Conservation (phyloP, 2,329 filamentous ascomycete genomes). For the Phaeosphaeria sp. region DNA sequence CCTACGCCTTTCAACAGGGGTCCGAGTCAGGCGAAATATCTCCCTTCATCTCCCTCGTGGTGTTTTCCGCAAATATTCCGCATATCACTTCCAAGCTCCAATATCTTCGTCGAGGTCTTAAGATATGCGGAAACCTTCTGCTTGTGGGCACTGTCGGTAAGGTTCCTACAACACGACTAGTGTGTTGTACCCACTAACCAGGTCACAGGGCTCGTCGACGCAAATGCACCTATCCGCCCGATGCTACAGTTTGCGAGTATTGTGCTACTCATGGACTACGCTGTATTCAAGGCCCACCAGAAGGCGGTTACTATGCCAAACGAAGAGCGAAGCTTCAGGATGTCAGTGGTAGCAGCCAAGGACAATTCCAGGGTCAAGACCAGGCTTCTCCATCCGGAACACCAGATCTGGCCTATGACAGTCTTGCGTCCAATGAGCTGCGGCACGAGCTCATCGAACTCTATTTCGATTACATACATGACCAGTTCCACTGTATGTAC, state of each 20-base stretch:
- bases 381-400: not conserved
- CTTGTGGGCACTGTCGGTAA: constrained; percentile 32
- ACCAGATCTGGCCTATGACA: constrained; percentile 9
- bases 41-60: not conserved
- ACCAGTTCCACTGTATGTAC: constrained; percentile 34
- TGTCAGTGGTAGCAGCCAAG: constrained; percentile 7
- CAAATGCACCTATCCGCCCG: constrained; percentile 29
- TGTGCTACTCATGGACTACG: constrained; percentile 25
- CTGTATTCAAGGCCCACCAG: constrained; percentile 29
- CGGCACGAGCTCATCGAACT: constrained; percentile 23
- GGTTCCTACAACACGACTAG: not conserved
- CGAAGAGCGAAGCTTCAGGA: constrained; percentile 24
- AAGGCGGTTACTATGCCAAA: constrained; percentile 33
- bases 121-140: constrained; percentile 33
- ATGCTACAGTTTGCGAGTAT: constrained; percentile 23
- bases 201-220: constrained; percentile 25
- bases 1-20: not conserved
- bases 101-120: not conserved
- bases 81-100: not conserved
- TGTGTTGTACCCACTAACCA: constrained; percentile 7
- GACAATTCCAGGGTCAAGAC: not conserved
- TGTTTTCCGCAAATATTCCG: not conserved
- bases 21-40: not conserved
- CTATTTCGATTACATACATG: constrained; percentile 35
- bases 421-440: constrained; percentile 21